Evolutionary conservation across 2,329 filamentous ascomycete genomes (phyloP).

Genomic region (Trichoderma sp.): DNA sequence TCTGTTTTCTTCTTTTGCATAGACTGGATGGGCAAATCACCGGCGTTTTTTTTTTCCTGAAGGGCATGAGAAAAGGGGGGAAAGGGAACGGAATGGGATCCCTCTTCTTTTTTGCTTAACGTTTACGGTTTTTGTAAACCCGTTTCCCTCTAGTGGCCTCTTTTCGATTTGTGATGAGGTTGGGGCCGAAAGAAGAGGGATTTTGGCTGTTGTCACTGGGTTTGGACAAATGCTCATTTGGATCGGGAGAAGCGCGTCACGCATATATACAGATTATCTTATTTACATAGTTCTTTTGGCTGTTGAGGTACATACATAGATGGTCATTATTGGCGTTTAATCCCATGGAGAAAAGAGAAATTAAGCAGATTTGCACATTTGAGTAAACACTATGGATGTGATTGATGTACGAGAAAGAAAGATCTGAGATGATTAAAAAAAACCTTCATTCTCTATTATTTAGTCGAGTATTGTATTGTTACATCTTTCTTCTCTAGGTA

Average conservation of each 20-base stretch:
- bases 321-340: not conserved
- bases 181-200: not conserved
- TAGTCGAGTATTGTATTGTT: not conserved
- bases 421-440: no score
- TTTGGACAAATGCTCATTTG: conserved; percentile 7
- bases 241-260: not conserved
- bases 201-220: not conserved
- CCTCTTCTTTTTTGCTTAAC: not conserved
- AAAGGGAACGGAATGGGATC: not conserved
- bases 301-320: not conserved
- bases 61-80: not conserved
- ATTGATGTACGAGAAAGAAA: not conserved
- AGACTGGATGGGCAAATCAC: conserved; percentile 8
- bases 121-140: not conserved
- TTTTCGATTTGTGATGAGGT: not conserved
- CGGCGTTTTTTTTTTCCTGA: conserved; percentile 13
- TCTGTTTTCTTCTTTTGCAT: not conserved
- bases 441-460: not conserved
- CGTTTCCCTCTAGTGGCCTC: not conserved
- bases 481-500: not conserved
- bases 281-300: not conserved
- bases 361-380: not conserved
- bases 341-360: not conserved
- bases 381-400: no score
- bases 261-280: not conserved